Conservation (phyloP, 2,329 filamentous ascomycete species). For the Hypoxylon sp. region DNA sequence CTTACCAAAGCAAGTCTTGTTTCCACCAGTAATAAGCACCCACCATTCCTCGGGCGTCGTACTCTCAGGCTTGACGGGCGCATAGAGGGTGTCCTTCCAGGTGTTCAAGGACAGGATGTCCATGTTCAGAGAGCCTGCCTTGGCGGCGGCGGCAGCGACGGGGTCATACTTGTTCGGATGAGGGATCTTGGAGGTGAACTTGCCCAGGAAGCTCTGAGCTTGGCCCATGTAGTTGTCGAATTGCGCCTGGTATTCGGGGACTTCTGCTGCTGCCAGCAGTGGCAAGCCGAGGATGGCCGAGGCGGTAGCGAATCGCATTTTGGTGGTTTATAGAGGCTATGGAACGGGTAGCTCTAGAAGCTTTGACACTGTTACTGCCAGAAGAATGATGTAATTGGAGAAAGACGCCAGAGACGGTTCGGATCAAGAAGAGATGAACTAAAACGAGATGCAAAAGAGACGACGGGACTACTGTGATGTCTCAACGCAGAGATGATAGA, state of each 20-base stretch:
- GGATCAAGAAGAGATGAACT: conserved; percentile 22
- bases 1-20: conserved; percentile 77
- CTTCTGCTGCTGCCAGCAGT: conserved; percentile 62
- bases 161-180: conserved; percentile 53
- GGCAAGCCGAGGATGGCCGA: conserved; percentile 63
- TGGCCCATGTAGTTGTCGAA: conserved; percentile 71
- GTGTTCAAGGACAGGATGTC: conserved; percentile 70
- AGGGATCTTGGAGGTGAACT: conserved; percentile 61
- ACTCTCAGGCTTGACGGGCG: conserved; percentile 64
- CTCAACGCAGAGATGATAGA: neutral
- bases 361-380: neutral
- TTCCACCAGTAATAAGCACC: conserved; percentile 76
- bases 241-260: conserved; percentile 67
- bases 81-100: conserved; percentile 74
- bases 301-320: conserved; percentile 66
- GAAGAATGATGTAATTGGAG: conserved; percentile 40
- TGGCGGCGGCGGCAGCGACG: conserved; percentile 57
- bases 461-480: neutral
- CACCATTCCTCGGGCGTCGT: conserved; percentile 77
- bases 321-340: conserved; percentile 39
- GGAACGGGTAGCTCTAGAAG: conserved; percentile 8
- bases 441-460: conserved; percentile 6
- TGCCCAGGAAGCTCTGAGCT: conserved; percentile 60
- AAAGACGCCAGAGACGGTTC: conserved; percentile 8
- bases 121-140: conserved; percentile 60